phyloP scores from a whole-genome alignment of 139 green algal genomes.

The Micractinium sp. region DNA sequence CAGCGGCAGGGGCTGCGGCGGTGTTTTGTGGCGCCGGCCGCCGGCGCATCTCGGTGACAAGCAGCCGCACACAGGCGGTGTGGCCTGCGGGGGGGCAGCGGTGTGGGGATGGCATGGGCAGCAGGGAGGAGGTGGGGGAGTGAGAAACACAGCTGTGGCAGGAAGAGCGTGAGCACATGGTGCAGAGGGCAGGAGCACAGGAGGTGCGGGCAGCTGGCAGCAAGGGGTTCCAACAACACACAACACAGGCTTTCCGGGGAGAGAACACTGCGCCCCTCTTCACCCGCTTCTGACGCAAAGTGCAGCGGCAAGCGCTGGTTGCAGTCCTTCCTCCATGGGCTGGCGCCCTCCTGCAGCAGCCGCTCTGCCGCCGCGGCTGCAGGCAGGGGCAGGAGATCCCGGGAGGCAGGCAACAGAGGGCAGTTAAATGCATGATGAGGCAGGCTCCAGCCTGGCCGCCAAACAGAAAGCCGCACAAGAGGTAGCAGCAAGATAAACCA shows the following conservation, averaged over 20 bases:
- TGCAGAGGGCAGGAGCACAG: background rate
- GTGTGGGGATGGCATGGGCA: too few species aligned
- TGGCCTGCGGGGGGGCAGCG: background rate
- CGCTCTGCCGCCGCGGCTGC: slow-evolving; percentile 31
- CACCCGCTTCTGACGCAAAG: slow-evolving; percentile 48
- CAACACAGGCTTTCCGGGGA: too few species aligned
- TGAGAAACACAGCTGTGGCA: background rate
- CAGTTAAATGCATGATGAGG: background rate
- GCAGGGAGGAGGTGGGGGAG: background rate
- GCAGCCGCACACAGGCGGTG: background rate
- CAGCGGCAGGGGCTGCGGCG: background rate
- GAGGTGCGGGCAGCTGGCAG: background rate
- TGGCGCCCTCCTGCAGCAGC: slow-evolving; percentile 33
- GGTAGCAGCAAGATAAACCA: background rate
- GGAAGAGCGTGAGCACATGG: background rate
- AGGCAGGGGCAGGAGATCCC: background rate
- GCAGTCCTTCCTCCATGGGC: slow-evolving; percentile 29
- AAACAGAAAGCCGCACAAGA: background rate
- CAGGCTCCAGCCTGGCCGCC: background rate
- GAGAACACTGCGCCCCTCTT: background rate
- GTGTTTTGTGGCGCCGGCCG: background rate
- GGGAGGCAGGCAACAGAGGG: background rate
- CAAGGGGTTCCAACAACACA: background rate
- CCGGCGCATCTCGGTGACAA: slow-evolving; percentile 31
- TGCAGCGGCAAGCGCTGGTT: slow-evolving; percentile 51